phyloP scores from a whole-genome alignment of 1,284 basidiomycete genomes.

The Sphagnurus paluster region DNA sequence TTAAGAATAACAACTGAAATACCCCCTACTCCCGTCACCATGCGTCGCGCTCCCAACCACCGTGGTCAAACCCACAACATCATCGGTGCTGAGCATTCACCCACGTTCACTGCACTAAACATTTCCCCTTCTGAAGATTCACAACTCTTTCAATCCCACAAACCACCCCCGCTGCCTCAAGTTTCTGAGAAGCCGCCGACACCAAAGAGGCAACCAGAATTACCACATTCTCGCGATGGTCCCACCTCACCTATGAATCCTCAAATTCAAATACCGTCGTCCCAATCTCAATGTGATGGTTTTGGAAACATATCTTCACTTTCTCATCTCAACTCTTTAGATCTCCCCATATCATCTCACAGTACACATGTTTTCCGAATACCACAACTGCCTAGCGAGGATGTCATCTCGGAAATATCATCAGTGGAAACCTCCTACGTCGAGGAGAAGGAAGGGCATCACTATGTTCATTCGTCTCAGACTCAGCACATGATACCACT shows the following conservation, averaged over 20 bases:
- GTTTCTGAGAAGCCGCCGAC: background rate
- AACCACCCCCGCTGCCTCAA: too few relatives aligned
- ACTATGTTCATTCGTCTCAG: constrained; percentile 22
- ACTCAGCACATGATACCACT: constrained; percentile 20
- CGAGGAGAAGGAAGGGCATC: constrained; percentile 9
- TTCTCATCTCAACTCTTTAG: background rate
- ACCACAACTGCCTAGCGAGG: constrained; percentile 2
- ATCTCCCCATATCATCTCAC: background rate
- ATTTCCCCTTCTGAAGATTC: too few relatives aligned
- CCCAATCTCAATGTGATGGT: constrained; percentile 22
- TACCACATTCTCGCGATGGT: background rate
- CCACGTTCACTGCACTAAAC: too few relatives aligned
- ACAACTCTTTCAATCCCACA: too few relatives aligned
- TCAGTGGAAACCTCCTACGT: constrained; percentile 4
- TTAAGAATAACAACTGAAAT: background rate
- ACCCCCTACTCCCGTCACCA: constrained; percentile 12
- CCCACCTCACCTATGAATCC: constrained; percentile 3
- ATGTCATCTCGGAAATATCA: background rate
- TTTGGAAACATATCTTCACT: background rate
- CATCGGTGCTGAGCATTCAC: background rate
- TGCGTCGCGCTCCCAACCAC: constrained; percentile 3
- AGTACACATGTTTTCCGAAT: constrained; percentile 2
- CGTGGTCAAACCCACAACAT: background rate
- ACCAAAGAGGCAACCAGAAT: background rate
- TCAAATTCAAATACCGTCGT: constrained; percentile 22